Conservation (phyloP, 2,329 filamentous ascomycete genomes). For the Thelonectria discophora region DNA sequence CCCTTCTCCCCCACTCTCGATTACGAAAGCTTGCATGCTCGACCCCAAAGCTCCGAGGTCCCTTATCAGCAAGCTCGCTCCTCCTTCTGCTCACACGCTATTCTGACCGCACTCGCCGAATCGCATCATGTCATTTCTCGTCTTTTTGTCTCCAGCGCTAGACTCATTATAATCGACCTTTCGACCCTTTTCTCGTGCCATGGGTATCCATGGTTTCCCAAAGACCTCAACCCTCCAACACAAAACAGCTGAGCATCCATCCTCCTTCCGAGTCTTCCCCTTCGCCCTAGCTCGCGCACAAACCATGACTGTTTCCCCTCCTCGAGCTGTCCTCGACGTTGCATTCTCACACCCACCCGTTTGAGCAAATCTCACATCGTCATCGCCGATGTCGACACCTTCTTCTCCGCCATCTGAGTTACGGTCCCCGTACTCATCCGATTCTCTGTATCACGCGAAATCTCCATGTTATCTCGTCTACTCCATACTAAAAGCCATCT, state of each 20-base stretch:
- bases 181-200: constrained; percentile 8
- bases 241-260: constrained; percentile 10
- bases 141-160: not conserved
- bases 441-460: not conserved
- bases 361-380: constrained; percentile 1
- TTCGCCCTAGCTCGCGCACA: constrained; percentile 14
- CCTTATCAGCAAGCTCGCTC: not conserved
- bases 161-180: not conserved
- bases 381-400: not conserved
- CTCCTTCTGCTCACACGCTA: not conserved
- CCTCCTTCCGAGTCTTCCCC: too few species aligned
- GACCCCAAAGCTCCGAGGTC: not conserved
- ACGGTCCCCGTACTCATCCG: not conserved
- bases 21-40: not conserved
- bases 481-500: not conserved
- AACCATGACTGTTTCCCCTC: not conserved
- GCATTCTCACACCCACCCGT: constrained; percentile 1
- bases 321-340: not conserved
- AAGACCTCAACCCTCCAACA: not conserved
- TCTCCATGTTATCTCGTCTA: too few species aligned
- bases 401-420: not conserved
- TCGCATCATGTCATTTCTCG: constrained; percentile 18
- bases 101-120: not conserved
- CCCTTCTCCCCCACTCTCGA: not conserved
- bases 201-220: constrained; percentile 21